phyloP scores from a whole-genome alignment of 257 asterid species.

The Cordia subcordata region DNA sequence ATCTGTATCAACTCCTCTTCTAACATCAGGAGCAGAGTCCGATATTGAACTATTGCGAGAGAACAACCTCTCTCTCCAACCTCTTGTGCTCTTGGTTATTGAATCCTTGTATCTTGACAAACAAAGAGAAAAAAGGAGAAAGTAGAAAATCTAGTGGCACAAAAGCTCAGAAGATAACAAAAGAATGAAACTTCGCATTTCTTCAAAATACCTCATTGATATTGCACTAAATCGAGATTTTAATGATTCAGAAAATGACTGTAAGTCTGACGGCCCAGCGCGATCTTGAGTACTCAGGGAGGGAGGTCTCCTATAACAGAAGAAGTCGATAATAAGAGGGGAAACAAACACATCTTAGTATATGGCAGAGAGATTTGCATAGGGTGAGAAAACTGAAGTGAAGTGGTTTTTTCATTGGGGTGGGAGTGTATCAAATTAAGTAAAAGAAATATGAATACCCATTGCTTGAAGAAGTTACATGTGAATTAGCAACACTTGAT shows the following conservation, averaged over 20 bases:
- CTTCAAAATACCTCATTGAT: slow-evolving; percentile 54
- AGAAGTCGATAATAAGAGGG: no score
- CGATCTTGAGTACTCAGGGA: slow-evolving; percentile 62
- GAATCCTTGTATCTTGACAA: slow-evolving; percentile 67
- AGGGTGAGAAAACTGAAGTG: neutral
- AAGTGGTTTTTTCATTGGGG: neutral
- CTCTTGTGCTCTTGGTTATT: slow-evolving; percentile 80
- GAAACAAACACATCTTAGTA: no score
- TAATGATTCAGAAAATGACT: slow-evolving; percentile 65
- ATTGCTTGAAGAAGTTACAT: slow-evolving; percentile 28
- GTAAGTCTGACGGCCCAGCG: slow-evolving; percentile 85
- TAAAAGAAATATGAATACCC: slow-evolving; percentile 32
- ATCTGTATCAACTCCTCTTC: slow-evolving; percentile 37
- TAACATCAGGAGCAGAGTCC: slow-evolving; percentile 40
- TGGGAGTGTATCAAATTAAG: neutral
- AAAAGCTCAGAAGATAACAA: no score
- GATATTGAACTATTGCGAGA: slow-evolving; percentile 51
- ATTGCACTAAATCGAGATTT: slow-evolving; percentile 71
- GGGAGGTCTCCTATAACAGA: slow-evolving; percentile 37
- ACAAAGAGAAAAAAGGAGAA: no score
- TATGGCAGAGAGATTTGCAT: neutral
- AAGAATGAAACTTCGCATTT: no score
- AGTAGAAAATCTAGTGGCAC: no score
- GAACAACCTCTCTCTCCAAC: slow-evolving; percentile 94
- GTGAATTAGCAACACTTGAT: slow-evolving; percentile 26